Conservation (phyloP, 805 yeast species). For the Zygosaccharomyces bailii region DNA sequence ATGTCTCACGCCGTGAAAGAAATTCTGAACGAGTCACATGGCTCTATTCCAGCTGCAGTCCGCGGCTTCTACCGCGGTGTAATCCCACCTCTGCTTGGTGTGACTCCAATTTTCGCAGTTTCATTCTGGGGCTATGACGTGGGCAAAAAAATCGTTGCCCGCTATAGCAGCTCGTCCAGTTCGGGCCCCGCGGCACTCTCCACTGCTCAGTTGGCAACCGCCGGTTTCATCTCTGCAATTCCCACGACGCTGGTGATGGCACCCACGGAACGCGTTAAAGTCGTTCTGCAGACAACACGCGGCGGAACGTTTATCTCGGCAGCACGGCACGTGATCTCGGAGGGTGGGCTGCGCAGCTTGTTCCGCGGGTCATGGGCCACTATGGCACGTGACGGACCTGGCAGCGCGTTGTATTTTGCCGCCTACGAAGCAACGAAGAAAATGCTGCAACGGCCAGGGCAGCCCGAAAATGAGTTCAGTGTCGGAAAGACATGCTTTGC, state of each 20-base stretch:
- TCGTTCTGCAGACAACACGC: slow-evolving; percentile 77
- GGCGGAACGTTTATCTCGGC: slow-evolving; percentile 40
- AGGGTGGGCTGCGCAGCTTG: slow-evolving; percentile 80
- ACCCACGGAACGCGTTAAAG: slow-evolving; percentile 94
- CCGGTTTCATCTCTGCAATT: slow-evolving; percentile 90
- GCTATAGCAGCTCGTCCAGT: slow-evolving; percentile 11
- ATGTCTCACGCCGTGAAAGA: slow-evolving; percentile 64
- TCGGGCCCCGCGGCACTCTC: slow-evolving; percentile 39
- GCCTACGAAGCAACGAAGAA: slow-evolving; percentile 82
- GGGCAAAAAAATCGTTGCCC: slow-evolving; percentile 73
- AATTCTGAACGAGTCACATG: slow-evolving; percentile 72
- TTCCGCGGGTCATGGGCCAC: slow-evolving; percentile 93
- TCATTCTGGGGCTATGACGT: slow-evolving; percentile 98
- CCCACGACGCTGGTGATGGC: slow-evolving; percentile 97
- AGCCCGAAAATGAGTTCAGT: slow-evolving; percentile 51
- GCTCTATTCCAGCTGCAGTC: slow-evolving; percentile 27
- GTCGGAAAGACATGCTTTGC: slow-evolving; percentile 76
- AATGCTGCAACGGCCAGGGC: slow-evolving; percentile 47
- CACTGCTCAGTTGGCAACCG: slow-evolving; percentile 73
- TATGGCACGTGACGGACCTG: slow-evolving; percentile 95
- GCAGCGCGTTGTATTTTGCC: slow-evolving; percentile 92
- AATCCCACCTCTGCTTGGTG: slow-evolving; percentile 90
- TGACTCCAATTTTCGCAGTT: slow-evolving; percentile 97
- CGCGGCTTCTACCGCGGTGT: slow-evolving; percentile 90
- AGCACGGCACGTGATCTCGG: slow-evolving; percentile 61